Evolutionary conservation across 805 yeast species (phyloP).

Genomic region (Ogataea angusta): DNA sequence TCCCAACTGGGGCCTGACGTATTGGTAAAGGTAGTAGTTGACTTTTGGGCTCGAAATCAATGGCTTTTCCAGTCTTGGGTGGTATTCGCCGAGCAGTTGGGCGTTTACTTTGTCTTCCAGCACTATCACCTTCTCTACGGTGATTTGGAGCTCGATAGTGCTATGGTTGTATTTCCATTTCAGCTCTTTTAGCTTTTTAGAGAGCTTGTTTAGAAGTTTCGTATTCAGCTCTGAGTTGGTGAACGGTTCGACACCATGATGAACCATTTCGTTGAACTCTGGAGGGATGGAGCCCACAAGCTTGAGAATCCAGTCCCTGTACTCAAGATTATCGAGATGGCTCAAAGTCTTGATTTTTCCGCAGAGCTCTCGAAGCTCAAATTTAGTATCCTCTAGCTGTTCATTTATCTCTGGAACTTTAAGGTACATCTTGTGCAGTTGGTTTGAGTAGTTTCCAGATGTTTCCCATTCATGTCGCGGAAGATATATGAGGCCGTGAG

Average conservation of each 20-base stretch:
- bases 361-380: constrained; percentile 60
- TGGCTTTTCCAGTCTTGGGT: constrained; percentile 25
- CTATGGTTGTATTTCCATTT: constrained; percentile 51
- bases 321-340: constrained; percentile 44
- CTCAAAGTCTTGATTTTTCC: constrained; percentile 53
- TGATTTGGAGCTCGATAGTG: constrained; percentile 52
- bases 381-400: constrained; percentile 57
- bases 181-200: constrained; percentile 50
- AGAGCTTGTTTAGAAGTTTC: constrained; percentile 46
- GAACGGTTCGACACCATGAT: constrained; percentile 27
- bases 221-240: constrained; percentile 35
- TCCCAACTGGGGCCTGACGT: constrained; percentile 44
- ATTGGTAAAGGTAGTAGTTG: constrained; percentile 40
- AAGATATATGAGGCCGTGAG: constrained; percentile 70
- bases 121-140: constrained; percentile 45
- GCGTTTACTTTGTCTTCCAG: constrained; percentile 60
- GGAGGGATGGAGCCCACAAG: constrained; percentile 44
- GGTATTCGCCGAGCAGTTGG: constrained; percentile 29
- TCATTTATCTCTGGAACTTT: constrained; percentile 59
- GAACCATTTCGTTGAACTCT: constrained; percentile 25
- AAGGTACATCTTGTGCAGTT: constrained; percentile 38
- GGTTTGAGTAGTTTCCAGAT: constrained; percentile 28
- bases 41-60: constrained; percentile 37
- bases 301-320: constrained; percentile 63
- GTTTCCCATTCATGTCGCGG: constrained; percentile 44